phyloP scores from a whole-genome alignment of 208 protist species.

The Leishmania amazonensis region DNA sequence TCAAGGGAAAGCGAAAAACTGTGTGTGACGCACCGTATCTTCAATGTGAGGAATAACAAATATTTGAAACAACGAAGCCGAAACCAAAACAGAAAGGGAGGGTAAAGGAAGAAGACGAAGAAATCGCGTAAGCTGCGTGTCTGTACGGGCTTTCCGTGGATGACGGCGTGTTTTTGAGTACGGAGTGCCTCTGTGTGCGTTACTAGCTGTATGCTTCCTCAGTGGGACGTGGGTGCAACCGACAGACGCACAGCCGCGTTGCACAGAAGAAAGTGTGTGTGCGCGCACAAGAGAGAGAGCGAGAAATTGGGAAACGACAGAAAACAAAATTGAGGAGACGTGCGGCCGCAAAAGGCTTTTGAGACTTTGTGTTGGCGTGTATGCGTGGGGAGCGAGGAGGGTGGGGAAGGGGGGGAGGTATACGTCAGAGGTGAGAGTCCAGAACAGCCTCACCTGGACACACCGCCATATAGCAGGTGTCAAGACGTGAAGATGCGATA shows the following conservation, averaged over 20 bases:
- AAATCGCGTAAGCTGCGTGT: neutral
- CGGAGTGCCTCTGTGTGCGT: neutral
- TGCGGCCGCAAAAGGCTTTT: neutral
- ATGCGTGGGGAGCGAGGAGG: too few relatives aligned
- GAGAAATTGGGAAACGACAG: neutral
- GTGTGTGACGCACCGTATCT: neutral
- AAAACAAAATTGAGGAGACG: neutral
- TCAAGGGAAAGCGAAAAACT: too few relatives aligned
- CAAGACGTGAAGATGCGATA: neutral
- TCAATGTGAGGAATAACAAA: neutral
- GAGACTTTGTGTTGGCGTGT: neutral
- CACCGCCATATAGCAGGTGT: neutral
- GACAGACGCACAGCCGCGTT: neutral
- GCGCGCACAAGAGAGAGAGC: neutral
- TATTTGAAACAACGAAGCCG: neutral
- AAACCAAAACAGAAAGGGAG: neutral
- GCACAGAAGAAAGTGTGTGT: too few relatives aligned
- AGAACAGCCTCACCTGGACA: conserved; percentile 1
- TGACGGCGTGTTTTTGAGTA: neutral
- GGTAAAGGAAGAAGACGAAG: neutral
- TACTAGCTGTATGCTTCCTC: neutral
- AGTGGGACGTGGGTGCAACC: neutral
- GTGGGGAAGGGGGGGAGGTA: neutral
- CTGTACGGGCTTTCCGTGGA: neutral
- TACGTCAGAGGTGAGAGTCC: neutral